Percentiles rank a stretch among this genome's conserved stretches.
phyloP scores from a whole-genome alignment of 2,329 filamentous ascomycete genomes.

The Penicillium sp. region DNA sequence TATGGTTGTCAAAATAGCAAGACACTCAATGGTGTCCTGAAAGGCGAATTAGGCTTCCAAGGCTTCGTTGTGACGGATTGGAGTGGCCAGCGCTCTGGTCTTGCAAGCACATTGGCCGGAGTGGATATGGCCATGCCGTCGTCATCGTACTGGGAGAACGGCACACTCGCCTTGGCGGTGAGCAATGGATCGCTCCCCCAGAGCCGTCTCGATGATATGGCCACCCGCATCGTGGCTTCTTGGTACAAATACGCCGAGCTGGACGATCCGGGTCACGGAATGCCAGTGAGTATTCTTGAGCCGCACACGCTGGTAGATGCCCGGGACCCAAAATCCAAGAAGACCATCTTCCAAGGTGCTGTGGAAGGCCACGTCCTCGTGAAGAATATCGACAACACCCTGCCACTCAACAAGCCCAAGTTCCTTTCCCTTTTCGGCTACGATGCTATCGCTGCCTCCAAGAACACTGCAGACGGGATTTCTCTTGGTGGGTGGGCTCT shows the following conservation, averaged over 20 bases:
- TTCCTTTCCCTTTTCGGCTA: slow-evolving; percentile 60
- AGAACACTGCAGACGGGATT: slow-evolving; percentile 23
- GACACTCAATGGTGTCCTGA: slow-evolving; percentile 72
- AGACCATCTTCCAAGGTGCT: slow-evolving; percentile 49
- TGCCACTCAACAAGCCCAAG: slow-evolving; percentile 45
- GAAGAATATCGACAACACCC: slow-evolving; percentile 52
- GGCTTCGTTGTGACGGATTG: slow-evolving; percentile 80
- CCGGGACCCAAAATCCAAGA: slow-evolving; percentile 41
- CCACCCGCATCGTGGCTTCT: slow-evolving; percentile 30
- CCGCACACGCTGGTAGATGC: slow-evolving; percentile 56
- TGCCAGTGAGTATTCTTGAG: slow-evolving; percentile 39
- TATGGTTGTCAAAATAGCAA: slow-evolving; percentile 79
- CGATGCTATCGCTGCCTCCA: slow-evolving; percentile 43
- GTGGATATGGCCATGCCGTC: slow-evolving; percentile 84
- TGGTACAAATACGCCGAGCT: not conserved
- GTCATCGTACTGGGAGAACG: slow-evolving; percentile 19
- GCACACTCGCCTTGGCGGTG: slow-evolving; percentile 55
- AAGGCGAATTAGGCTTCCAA: slow-evolving; percentile 77
- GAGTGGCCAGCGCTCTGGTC: slow-evolving; percentile 71
- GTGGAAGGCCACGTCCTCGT: slow-evolving; percentile 59
- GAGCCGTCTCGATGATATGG: slow-evolving; percentile 63
- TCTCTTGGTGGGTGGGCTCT: slow-evolving; percentile 11
- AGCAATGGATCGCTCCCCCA: slow-evolving; percentile 60
- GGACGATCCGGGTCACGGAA: slow-evolving; percentile 10
- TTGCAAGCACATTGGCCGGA: slow-evolving; percentile 66